Percentiles rank a stretch among this genome's conserved stretches.
Evolutionary conservation across 1,284 basidiomycete genomes (phyloP).

Genomic region (Heliocybe sulcata): DNA sequence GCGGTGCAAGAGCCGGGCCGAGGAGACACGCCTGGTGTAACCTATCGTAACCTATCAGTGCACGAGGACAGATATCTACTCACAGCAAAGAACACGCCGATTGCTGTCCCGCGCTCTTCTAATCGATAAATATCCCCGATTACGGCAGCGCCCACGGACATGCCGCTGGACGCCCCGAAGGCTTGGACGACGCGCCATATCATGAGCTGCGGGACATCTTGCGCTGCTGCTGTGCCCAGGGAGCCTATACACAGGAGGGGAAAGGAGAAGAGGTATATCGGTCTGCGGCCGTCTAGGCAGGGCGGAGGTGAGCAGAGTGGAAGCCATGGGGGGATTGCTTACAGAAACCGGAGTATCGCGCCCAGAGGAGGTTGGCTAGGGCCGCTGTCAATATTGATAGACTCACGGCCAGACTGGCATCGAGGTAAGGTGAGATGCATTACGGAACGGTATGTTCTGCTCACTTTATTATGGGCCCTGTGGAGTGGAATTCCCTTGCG

Average conservation of each 20-base stretch:
- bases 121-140: slow-evolving; percentile 43
- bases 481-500: slow-evolving; percentile 49
- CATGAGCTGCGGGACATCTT: slow-evolving; percentile 43
- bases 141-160: slow-evolving; percentile 40
- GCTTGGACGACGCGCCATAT: slow-evolving; percentile 59
- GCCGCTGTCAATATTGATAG: slow-evolving; percentile 35
- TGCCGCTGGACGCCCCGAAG: slow-evolving; percentile 39
- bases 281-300: slow-evolving; percentile 48
- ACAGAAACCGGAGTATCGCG: slow-evolving; percentile 47
- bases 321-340: slow-evolving; percentile 12
- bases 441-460: slow-evolving; percentile 14
- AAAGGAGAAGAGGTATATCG: slow-evolving; percentile 53
- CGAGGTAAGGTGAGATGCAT: not conserved
- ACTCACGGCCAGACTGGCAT: slow-evolving; percentile 33
- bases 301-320: not conserved
- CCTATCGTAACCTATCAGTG: not conserved
- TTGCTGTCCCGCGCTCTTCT: slow-evolving; percentile 37
- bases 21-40: slow-evolving; percentile 21
- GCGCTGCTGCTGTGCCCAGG: slow-evolving; percentile 47
- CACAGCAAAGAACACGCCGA: slow-evolving; percentile 39
- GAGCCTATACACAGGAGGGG: slow-evolving; percentile 56
- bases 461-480: slow-evolving; percentile 48
- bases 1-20: slow-evolving; percentile 27
- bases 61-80: slow-evolving; percentile 11
- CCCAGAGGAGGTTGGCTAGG: slow-evolving; percentile 42